A percentile compares a stretch with the other conserved stretches of the same genome.
phyloP scores from a whole-genome alignment of 495 filamentous ascomycete species.

The Xylaria longipes region DNA sequence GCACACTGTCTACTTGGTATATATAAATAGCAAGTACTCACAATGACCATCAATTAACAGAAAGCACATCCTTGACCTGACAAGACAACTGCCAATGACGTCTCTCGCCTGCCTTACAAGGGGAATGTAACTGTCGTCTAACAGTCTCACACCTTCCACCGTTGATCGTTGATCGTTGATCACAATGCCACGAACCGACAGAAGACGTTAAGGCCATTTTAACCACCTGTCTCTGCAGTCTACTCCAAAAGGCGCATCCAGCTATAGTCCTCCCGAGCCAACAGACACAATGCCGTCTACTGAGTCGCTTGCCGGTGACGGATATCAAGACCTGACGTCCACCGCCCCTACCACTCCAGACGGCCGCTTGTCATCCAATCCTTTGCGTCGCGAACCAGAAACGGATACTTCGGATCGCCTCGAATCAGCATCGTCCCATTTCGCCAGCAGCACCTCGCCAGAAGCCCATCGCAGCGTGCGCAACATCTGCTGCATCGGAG shows the following conservation, averaged over 20 bases:
- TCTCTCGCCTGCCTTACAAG: neutral
- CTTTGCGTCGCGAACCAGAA: conserved; percentile 39
- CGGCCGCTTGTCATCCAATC: conserved; percentile 53
- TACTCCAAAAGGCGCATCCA: neutral
- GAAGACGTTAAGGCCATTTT: neutral
- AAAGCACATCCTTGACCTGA: neutral
- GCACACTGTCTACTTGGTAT: too few species aligned
- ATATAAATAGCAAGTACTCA: neutral
- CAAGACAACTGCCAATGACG: too few species aligned
- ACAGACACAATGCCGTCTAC: neutral
- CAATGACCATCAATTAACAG: neutral
- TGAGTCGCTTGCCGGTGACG: neutral
- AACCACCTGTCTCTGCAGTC: neutral
- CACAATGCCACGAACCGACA: neutral
- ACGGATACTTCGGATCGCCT: conserved; percentile 12
- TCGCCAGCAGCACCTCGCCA: neutral
- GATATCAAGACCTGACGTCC: conserved; percentile 37
- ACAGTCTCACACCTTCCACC: neutral
- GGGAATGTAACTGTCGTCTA: neutral
- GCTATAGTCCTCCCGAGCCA: too few species aligned
- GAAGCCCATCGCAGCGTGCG: conserved; percentile 40
- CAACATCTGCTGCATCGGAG: conserved; percentile 69
- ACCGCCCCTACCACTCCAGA: conserved; percentile 63
- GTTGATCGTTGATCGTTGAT: neutral
- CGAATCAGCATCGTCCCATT: neutral